Evolutionary conservation across 2,329 filamentous ascomycete species (phyloP).

Genomic region (Fusarium albosuccineum): DNA sequence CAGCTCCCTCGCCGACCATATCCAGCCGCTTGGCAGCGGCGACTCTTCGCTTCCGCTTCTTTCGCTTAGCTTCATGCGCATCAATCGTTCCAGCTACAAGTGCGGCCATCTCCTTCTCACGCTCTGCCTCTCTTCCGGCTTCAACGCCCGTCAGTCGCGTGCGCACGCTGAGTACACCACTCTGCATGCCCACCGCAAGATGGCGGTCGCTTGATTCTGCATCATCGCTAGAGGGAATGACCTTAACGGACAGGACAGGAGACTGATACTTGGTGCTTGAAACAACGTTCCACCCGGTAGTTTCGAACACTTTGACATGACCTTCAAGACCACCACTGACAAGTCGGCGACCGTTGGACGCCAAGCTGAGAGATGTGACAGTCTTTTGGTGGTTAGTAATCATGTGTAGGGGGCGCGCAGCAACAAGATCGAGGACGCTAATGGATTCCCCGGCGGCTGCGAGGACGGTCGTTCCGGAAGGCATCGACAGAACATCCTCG

Average conservation of each 20-base stretch:
- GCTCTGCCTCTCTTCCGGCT: constrained; percentile 80
- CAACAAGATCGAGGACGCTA: constrained; percentile 91
- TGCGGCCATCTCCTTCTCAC: constrained; percentile 87
- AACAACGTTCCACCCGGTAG: constrained; percentile 95
- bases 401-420: constrained; percentile 86
- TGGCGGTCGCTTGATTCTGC: constrained; percentile 82
- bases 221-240: constrained; percentile 66
- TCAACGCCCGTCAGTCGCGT: constrained; percentile 89
- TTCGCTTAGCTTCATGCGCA: constrained; percentile 78
- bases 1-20: constrained; percentile 84
- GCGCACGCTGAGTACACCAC: constrained; percentile 89
- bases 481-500: constrained; percentile 88
- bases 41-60: constrained; percentile 73
- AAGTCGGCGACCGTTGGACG: constrained; percentile 83
- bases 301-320: constrained; percentile 97
- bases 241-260: constrained; percentile 85
- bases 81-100: constrained; percentile 83
- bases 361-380: constrained; percentile 86
- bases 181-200: constrained; percentile 94
- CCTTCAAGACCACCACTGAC: constrained; percentile 93
- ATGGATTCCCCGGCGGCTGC: constrained; percentile 89
- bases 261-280: constrained; percentile 93
- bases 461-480: constrained; percentile 86
- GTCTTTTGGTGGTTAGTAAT: constrained; percentile 98
- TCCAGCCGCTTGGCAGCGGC: constrained; percentile 72